A percentile compares a stretch with the other conserved stretches of the same genome.
phyloP scores from a whole-genome alignment of 805 yeast genomes.

The Candida boleticola region DNA sequence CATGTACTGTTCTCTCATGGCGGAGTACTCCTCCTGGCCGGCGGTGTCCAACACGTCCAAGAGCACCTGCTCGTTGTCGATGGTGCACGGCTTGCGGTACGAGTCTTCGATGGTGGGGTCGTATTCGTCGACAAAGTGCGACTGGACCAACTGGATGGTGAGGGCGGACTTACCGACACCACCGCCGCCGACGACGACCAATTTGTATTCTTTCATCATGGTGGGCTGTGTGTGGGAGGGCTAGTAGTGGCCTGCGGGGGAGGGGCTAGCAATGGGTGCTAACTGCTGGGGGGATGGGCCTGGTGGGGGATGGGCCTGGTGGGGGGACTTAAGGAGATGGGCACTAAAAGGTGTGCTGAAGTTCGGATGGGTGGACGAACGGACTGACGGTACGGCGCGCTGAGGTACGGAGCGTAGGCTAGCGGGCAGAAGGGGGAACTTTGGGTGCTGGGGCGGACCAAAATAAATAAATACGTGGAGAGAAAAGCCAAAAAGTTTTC shows the following conservation, averaged over 20 bases:
- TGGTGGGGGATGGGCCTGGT: neutral
- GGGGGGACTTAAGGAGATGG: neutral
- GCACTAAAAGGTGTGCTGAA: too few species aligned
- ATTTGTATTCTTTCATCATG: constrained; percentile 72
- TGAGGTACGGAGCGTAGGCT: too few species aligned
- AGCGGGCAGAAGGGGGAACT: too few species aligned
- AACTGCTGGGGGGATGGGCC: neutral
- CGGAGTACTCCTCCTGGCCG: constrained; percentile 95
- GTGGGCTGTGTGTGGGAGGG: neutral
- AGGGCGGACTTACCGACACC: constrained; percentile 98
- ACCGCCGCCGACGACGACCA: constrained; percentile 98
- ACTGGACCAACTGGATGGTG: constrained; percentile 91
- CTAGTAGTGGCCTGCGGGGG: neutral
- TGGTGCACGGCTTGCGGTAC: constrained; percentile 80
- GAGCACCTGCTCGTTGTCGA: constrained; percentile 75
- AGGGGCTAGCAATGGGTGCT: neutral
- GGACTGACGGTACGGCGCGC: too few species aligned
- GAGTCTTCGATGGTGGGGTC: constrained; percentile 97
- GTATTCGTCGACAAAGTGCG: constrained; percentile 94
- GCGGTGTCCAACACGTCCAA: constrained; percentile 94
- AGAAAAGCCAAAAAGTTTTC: neutral
- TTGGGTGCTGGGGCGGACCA: too few species aligned
- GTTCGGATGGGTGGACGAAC: too few species aligned
- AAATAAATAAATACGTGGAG: neutral
- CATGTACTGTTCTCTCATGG: constrained; percentile 86